These are phyloP conservation scores for Penicillium sp. DNA, from an alignment of 2,329 filamentous ascomycete species.

Conservation along the genomic window DNA sequence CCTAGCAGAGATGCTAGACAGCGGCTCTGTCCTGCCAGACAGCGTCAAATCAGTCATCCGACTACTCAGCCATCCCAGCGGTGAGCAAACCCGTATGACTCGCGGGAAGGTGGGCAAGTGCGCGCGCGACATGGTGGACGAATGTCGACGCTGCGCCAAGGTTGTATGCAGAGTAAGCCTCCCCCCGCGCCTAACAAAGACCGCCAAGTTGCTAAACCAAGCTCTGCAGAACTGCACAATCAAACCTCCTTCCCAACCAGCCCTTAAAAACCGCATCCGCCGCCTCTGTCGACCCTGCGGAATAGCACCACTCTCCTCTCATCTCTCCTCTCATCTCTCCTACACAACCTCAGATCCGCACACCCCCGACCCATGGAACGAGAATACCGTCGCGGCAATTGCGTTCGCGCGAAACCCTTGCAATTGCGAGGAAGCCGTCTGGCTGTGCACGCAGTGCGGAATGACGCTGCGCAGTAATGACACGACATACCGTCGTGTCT, in stretches of 20 bases:
- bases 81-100: conserved; percentile 45
- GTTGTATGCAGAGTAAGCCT: conserved; percentile 75
- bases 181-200: neutral
- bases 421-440: conserved; percentile 61
- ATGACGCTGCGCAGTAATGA: conserved; percentile 62
- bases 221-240: conserved; percentile 76
- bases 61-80: conserved; percentile 29
- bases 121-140: conserved; percentile 81
- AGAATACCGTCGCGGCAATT: conserved; percentile 29
- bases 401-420: conserved; percentile 58
- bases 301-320: conserved; percentile 61
- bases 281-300: conserved; percentile 76
- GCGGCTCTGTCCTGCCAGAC: conserved; percentile 37
- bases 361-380: conserved; percentile 25
- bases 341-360: conserved; percentile 30
- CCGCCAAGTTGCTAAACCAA: neutral
- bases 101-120: conserved; percentile 73
- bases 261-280: conserved; percentile 73
- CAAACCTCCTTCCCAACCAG: conserved; percentile 70
- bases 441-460: conserved; percentile 84
- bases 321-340: conserved; percentile 46
- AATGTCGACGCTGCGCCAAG: conserved; percentile 74
- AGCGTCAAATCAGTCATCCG: conserved; percentile 34
- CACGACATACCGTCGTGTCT: conserved; percentile 65
- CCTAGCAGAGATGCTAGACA: conserved; percentile 43